Conservation (phyloP, 1,139 yeast genomes). For the Pichia sp. region DNA sequence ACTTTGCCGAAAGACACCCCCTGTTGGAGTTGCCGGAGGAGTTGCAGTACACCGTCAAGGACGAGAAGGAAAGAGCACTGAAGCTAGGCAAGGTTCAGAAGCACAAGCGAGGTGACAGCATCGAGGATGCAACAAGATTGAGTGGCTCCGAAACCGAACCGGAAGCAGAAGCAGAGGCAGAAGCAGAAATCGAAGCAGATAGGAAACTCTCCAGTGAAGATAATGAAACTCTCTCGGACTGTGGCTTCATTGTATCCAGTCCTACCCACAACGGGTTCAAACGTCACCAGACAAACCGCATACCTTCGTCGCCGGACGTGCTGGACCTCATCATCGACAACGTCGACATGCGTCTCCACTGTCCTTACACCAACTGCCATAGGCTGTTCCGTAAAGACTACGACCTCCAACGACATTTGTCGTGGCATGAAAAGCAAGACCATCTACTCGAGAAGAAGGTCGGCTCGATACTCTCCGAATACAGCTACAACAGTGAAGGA, state of each 20-base stretch:
- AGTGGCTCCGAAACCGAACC: too few species aligned
- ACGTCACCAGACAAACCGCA: constrained; percentile 8
- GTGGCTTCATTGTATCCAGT: constrained; percentile 7
- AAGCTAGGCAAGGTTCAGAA: constrained; percentile 3
- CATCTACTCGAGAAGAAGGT: constrained; percentile 14
- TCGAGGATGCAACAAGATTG: not conserved
- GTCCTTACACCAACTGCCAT: constrained; percentile 46
- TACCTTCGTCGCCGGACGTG: constrained; percentile 26
- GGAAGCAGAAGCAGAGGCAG: not conserved
- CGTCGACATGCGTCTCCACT: constrained; percentile 36
- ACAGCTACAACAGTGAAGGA: not conserved
- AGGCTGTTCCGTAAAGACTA: constrained; percentile 44
- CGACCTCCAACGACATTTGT: constrained; percentile 50
- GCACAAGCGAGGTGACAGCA: constrained; percentile 7
- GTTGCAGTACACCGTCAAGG: constrained; percentile 12
- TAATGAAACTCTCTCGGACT: not conserved
- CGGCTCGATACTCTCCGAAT: not conserved
- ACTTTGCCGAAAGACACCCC: constrained; percentile 39
- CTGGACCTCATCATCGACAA: constrained; percentile 39
- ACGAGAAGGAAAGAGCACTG: not conserved
- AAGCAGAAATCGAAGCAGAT: not conserved
- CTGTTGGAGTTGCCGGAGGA: constrained; percentile 18
- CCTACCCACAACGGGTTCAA: constrained; percentile 14
- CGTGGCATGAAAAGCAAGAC: constrained; percentile 43
- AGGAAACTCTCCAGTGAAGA: not conserved